phyloP scores from a whole-genome alignment of 164 flowering plant genomes.

The Kingdonia uniflora region DNA sequence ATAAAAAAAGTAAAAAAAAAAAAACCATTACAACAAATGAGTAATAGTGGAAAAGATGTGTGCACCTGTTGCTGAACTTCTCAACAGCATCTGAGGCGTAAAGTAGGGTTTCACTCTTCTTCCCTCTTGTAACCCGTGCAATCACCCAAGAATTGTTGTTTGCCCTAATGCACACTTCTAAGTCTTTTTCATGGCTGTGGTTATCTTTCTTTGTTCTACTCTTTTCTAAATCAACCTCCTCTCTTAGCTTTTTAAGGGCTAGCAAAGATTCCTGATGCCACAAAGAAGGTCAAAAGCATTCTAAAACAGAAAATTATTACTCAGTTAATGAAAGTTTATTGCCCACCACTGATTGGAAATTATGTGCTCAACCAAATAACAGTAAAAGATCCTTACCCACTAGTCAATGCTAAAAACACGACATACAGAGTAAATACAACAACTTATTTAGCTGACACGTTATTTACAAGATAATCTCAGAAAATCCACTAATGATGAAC shows the following conservation, averaged over 20 bases:
- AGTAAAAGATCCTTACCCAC: no score
- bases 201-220: constrained; percentile 43
- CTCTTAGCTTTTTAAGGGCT: constrained; percentile 65
- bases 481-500: no score
- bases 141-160: constrained; percentile 90
- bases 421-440: no score
- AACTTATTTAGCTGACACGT: no score
- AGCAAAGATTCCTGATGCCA: constrained; percentile 65
- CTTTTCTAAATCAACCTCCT: constrained; percentile 81
- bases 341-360: no score
- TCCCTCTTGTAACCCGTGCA: constrained; percentile 65
- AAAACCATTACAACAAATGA: neutral
- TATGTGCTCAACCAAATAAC: no score
- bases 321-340: no score
- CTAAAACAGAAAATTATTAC: no score
- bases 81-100: constrained; percentile 87
- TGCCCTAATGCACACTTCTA: constrained; percentile 82
- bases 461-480: no score
- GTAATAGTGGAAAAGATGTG: neutral
- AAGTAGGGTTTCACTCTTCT: constrained; percentile 84
- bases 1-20: no score
- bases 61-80: constrained; percentile 94
- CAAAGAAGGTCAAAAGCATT: neutral
- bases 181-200: constrained; percentile 48
- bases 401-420: no score